Base-by-base conservation (phyloP, 148 eudicot species). In the Amaranthus hypochondriacus region DNA sequence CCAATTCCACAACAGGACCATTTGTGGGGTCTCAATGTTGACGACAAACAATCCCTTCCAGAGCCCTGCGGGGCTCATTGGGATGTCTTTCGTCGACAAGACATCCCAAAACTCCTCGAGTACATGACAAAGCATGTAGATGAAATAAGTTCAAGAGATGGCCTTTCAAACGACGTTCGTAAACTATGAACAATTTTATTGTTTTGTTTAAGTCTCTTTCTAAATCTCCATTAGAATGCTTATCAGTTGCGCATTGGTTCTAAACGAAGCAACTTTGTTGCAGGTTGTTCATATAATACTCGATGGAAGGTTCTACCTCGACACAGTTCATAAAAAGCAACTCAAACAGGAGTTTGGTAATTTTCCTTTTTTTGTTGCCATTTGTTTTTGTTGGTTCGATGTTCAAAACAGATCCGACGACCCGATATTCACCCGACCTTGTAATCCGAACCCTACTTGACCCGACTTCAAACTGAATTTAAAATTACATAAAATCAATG, bases 71-170 rank as follows among this genome's bases (percentile, higher is more conserved):
- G 97, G 54, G 93, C 89, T 67, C 83, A 83, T 69, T 95, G 99
- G 99, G 99, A 95, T 79, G 81, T 95, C 42, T 95, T 92, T 49
- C 92, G 94, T 9, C 69, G 96, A 76, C 85, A 92, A 84, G 99
- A 95, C 80, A 81, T 86, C 74, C 90, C 93, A 3, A 87, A 95
- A 78, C 94, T 95, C 77, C 46, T 83, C 52, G 89, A 90, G 67
- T 95, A 90, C 82, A 87, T 95, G 56, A 75, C 70, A 62, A 87
- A 65, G 71, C 90, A 92, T 75, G 79, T 79, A 9, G 83, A 82
- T 74, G 96, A 90, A 70, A 75, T 89, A 53, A 70, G 69, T 47
- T 52, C 66, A 15, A 64, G 74, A 59, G 59, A 62, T 77, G 71
- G 75, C 75, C 74, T 70, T 51, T 77, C 84, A 5, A 75, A 85